Base-by-base conservation (phyloP, 2,329 filamentous ascomycete species). In the Diaporthe citri region DNA sequence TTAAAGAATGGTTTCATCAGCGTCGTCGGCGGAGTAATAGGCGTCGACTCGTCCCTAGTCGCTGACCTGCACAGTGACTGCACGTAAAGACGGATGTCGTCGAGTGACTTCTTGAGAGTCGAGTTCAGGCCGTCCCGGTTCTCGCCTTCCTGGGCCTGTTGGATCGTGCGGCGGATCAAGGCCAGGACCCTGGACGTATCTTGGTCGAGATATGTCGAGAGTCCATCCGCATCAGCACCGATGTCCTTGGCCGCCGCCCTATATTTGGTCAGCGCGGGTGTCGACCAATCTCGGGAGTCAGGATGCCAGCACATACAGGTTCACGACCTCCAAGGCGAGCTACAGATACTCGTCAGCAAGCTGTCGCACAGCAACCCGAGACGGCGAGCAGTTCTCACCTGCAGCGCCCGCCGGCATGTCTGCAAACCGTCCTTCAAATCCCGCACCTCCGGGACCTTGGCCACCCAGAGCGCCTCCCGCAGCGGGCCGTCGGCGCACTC, bases 301-400 rank as follows among this genome's bases (percentile, higher is more conserved):
- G 9, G 9, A 5, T 9, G 1, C 13, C 17, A 10, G 36, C 20
- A 52, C 73, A n/a, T 66, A 76, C 75, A 76, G 56, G 25, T 56
- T 76, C 56, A 73, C 73, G 2, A 72, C 75, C 46, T 76, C 75
- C 5, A 73, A 31, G 28, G 70, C 73, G 36, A 76, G 73, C 56
- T 67, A 52, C n/a, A 28, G 46, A 67, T n/a, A 22, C 2, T 52
- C 31, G 9, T 67, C 15, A 67, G 64, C 64, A 20, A 0, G 15
- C 13, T 25, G 31, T 39, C 39, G 6, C 13, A 51, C 64, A 52
- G 13, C 13, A 3, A 17, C 3, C 22, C 62, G 12, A 39, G 22
- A 25, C 9, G 1, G 7, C 17, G 25, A 17, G 13, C 1, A 12
- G 13, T 36, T 13, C 64, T 67, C 13, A 67, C 64, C 64, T 74